Conservation (phyloP, 495 filamentous ascomycete genomes). For the Venustampulla echinocandica region DNA sequence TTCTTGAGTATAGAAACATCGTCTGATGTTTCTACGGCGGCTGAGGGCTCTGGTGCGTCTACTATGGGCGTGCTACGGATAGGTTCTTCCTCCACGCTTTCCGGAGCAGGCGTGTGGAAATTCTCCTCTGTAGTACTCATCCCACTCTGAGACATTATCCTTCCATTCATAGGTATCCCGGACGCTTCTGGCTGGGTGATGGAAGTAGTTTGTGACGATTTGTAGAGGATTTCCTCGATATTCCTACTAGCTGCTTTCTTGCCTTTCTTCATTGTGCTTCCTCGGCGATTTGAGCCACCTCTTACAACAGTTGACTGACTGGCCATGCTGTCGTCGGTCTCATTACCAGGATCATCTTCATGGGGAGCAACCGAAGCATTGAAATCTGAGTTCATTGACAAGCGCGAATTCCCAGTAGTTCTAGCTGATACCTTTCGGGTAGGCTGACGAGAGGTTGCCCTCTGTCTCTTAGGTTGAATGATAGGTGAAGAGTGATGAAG, state of each 20-base stretch:
- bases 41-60: no score
- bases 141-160: constrained; percentile 9
- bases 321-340: constrained; percentile 28
- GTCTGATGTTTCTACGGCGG: not conserved
- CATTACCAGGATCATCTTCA: constrained; percentile 24
- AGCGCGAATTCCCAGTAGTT: constrained; percentile 13
- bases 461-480: constrained; percentile 19
- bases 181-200: not conserved
- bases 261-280: constrained; percentile 32
- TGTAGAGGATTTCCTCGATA: constrained; percentile 26
- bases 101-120: constrained; percentile 9
- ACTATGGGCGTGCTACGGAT: not conserved
- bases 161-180: constrained; percentile 10
- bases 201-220: not conserved
- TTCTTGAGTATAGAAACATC: not conserved
- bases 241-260: constrained; percentile 35
- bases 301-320: constrained; percentile 24
- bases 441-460: constrained; percentile 11
- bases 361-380: not conserved
- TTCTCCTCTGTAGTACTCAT: constrained; percentile 12
- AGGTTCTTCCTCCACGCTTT: not conserved
- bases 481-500: constrained; percentile 31
- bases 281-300: constrained; percentile 11
- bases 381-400: constrained; percentile 6
- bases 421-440: constrained; percentile 1